These are phyloP conservation scores for Sporothrix dimorphospora DNA, from an alignment of 2,329 filamentous ascomycete genomes.

Conservation along the genomic window DNA sequence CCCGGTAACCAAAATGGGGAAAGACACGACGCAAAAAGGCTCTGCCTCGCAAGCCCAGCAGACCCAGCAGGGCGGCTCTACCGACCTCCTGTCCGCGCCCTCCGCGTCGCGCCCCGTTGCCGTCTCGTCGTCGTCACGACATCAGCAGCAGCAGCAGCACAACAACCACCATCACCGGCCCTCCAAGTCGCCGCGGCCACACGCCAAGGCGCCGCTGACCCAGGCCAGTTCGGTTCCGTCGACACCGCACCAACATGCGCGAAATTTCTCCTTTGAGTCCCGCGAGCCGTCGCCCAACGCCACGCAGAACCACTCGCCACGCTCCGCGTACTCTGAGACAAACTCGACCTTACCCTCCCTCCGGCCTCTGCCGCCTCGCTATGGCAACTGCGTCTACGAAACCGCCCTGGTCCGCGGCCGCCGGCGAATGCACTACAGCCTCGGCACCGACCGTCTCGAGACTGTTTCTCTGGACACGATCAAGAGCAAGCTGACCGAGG, in stretches of 20 bases:
- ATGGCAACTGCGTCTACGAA: conserved; percentile 81
- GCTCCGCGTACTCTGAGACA: conserved; percentile 87
- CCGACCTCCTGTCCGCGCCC: conserved; percentile 23
- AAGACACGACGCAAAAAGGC: conserved; percentile 54
- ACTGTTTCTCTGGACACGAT: conserved; percentile 71
- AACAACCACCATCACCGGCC: conserved; percentile 32
- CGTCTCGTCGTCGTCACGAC: conserved; percentile 28
- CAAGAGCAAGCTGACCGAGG: conserved; percentile 69
- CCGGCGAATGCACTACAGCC: conserved; percentile 87
- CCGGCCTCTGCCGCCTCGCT: conserved; percentile 62
- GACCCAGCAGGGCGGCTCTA: conserved; percentile 18
- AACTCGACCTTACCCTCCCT: conserved; percentile 73
- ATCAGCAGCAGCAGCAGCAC: conserved; percentile 28
- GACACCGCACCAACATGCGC: conserved; percentile 86
- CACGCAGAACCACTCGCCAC: conserved; percentile 78
- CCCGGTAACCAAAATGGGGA: conserved; percentile 61
- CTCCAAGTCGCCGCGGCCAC: conserved; percentile 37
- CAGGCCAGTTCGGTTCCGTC: conserved; percentile 91
- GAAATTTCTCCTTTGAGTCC: conserved; percentile 79
- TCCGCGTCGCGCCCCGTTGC: conserved; percentile 13
- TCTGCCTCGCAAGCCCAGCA: conserved; percentile 37
- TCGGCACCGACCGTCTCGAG: conserved; percentile 78
- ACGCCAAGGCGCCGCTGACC: conserved; percentile 39
- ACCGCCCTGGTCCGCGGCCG: conserved; percentile 80
- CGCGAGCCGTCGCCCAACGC: conserved; percentile 78